Percentiles rank a stretch among this genome's conserved stretches.
Evolutionary conservation across 2,329 filamentous ascomycete species (phyloP).

Genomic region (Dactylellina haptotyla): DNA sequence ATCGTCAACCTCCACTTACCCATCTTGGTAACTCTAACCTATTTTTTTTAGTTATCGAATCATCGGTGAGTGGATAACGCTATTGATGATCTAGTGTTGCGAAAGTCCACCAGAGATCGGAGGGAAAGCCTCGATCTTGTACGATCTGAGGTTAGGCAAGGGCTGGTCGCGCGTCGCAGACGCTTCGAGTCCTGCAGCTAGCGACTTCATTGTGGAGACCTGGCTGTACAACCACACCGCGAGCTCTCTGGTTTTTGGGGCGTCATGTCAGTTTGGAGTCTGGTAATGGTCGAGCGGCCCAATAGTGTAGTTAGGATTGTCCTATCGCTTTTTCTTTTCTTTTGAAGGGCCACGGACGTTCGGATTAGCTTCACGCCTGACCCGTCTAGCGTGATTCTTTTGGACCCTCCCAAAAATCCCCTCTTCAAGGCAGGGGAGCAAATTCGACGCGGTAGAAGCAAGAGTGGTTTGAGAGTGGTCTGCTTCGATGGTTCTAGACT

Average conservation of each 20-base stretch:
- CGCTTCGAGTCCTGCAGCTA: slow-evolving; percentile 1
- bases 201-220: background rate
- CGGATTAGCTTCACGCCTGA: slow-evolving; percentile 26
- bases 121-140: background rate
- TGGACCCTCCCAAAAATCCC: too few relatives aligned
- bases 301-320: too few relatives aligned
- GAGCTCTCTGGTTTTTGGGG: background rate
- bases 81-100: background rate
- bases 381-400: too few relatives aligned
- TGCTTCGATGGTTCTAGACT: background rate
- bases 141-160: background rate
- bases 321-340: too few relatives aligned
- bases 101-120: background rate
- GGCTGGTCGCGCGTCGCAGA: background rate
- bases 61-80: slow-evolving; percentile 9
- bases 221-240: background rate
- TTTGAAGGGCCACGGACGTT: slow-evolving; percentile 35
- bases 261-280: background rate
- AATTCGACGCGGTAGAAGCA: background rate
- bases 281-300: background rate
- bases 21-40: background rate
- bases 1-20: background rate
- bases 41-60: background rate
- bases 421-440: too few relatives aligned
- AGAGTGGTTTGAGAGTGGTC: background rate